Base-by-base conservation (phyloP, 2,329 filamentous ascomycete genomes). In the Metarhizium rileyi region DNA sequence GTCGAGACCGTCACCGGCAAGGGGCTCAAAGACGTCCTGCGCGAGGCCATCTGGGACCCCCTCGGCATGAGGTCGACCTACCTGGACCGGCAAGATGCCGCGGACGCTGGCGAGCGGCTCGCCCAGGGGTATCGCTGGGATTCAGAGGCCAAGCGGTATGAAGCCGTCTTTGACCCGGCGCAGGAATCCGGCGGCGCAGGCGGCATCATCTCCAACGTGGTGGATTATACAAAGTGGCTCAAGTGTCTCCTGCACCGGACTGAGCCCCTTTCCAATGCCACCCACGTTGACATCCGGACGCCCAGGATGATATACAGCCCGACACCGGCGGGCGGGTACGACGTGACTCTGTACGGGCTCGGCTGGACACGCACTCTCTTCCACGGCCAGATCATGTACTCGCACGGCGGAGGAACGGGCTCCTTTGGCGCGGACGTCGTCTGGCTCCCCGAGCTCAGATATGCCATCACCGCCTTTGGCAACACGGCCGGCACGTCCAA, bases 191-290 rank as follows among this genome's bases (percentile, higher is more conserved):
- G 66, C 52, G 71, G 70, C 12, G 70, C 71, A 1, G 71, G 70
- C 1, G 63, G 60, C 10, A 59, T 70, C 42, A 61, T 78, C 22
- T 73, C 70, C 22, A 75, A 67, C 44, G 73, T 73, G 1, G 47
- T 65, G 7, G 76, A 80, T 61, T 79, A 76, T 56, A 59, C 67
- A 2, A 71, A 69, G 55, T 82, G 77, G 77, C 55, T 78, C 3
- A 62, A 64, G 25, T 73, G 70, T 20, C 61, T 79, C 23, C 60
- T 81, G 23, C 57, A 66, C 10, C 36, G 59, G 44, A 38, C 51
- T 0, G 46, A 40, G 4, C 60, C 61, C 7, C 56, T 66, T 10
- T 61, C 61, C 2, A 33, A 52, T 6, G 52, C 33, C 0, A 56
- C 55, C 2, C 63, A 65, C 46, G 18, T 48, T 2, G 62, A 66